Evolutionary conservation across 768 basidiomycete genomes (phyloP).

Genomic region (Gymnopilus dilepis): DNA sequence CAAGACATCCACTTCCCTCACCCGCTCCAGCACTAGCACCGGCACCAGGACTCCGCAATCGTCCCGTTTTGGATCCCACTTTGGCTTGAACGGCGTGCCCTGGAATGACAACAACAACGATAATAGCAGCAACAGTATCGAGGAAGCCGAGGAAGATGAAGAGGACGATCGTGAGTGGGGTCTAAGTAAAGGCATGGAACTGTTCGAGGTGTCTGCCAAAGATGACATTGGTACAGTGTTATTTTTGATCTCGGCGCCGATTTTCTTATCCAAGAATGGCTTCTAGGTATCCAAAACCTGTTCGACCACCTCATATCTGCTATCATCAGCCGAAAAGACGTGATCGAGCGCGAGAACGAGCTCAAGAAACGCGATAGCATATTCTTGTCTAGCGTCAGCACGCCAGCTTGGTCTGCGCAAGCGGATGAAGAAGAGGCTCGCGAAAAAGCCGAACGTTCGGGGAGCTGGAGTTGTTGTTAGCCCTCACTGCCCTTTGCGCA

Average conservation of each 20-base stretch:
- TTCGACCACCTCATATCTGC: constrained; percentile 81
- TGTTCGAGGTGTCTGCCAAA: constrained; percentile 92
- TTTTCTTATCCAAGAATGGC: constrained; percentile 5
- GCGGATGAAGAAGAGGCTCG: constrained; percentile 81
- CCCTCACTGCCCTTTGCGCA: constrained; percentile 22
- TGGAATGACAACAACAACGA: constrained; percentile 65
- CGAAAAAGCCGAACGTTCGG: constrained; percentile 52
- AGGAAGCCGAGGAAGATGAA: constrained; percentile 68
- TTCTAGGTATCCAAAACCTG: constrained; percentile 75
- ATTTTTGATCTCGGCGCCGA: constrained; percentile 21
- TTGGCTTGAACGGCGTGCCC: constrained; percentile 54
- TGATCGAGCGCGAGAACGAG: constrained; percentile 83
- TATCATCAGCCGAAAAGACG: constrained; percentile 79
- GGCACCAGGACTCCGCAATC: constrained; percentile 54
- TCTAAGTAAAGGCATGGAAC: constrained; percentile 80
- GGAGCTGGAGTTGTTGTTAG: constrained; percentile 77
- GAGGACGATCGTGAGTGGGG: constrained; percentile 75
- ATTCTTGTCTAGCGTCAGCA: constrained; percentile 63
- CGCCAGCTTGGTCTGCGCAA: constrained; percentile 80
- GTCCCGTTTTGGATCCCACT: constrained; percentile 63
- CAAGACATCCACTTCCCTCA: constrained; percentile 50
- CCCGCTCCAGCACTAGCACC: constrained; percentile 55
- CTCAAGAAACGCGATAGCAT: constrained; percentile 85
- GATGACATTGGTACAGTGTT: constrained; percentile 72
- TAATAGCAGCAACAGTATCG: constrained; percentile 68